Conservation (phyloP, 345 rosid species). For the Salix brachista region DNA sequence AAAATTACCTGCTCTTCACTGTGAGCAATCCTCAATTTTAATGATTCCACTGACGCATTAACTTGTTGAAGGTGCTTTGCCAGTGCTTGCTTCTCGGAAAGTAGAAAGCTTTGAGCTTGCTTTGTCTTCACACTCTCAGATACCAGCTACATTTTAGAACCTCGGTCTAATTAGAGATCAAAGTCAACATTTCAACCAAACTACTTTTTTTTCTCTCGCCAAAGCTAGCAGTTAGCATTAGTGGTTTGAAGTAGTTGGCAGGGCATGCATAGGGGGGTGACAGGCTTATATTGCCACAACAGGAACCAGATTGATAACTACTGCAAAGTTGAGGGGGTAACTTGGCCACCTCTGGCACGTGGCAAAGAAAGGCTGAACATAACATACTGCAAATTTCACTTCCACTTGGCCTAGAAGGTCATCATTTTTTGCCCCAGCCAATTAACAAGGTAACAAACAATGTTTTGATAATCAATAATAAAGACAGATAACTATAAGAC, state of each 20-base stretch:
- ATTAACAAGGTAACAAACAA: background rate
- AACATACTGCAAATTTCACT: background rate
- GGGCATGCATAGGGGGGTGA: background rate
- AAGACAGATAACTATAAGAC: conserved; percentile 5
- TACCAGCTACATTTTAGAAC: conserved; percentile 62
- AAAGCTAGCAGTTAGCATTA: background rate
- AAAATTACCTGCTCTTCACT: conserved; percentile 68
- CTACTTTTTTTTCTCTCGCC: background rate
- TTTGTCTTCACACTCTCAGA: conserved; percentile 95
- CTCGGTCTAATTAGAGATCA: background rate
- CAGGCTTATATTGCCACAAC: background rate
- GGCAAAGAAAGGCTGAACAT: background rate
- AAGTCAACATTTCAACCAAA: background rate
- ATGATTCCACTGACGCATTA: conserved; percentile 49
- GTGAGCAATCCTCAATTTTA: conserved; percentile 57
- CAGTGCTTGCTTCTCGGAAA: conserved; percentile 73
- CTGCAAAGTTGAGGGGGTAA: background rate
- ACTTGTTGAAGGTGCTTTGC: conserved; percentile 73
- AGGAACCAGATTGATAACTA: background rate
- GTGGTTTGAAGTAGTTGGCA: background rate
- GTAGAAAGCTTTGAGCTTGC: conserved; percentile 57
- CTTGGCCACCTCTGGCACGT: background rate
- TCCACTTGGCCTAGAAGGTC: background rate
- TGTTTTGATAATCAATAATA: background rate
- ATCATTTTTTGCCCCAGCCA: background rate